Conservation (phyloP, 2,329 filamentous ascomycete species). For the Juglanconis oblonga region DNA sequence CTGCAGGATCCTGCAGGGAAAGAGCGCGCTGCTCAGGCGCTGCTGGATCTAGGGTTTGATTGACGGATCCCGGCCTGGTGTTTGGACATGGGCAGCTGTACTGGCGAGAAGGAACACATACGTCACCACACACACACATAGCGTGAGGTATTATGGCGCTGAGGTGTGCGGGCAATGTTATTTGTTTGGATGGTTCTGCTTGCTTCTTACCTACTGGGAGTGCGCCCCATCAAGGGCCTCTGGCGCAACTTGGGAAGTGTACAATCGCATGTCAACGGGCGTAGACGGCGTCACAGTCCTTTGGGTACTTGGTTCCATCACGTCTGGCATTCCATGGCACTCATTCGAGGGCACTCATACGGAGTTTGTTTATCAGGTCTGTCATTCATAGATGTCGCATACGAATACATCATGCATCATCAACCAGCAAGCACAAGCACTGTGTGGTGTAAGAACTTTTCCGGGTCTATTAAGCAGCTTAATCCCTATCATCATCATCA, state of each 20-base stretch:
- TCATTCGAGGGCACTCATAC: neutral
- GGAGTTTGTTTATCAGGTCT: neutral
- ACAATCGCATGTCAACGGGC: neutral
- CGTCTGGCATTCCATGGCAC: no score
- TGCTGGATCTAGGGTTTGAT: no score
- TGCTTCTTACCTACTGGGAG: no score
- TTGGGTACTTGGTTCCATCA: neutral
- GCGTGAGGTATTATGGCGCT: neutral
- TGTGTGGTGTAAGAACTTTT: conserved; percentile 15
- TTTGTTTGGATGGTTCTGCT: no score
- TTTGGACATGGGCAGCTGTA: no score
- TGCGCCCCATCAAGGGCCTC: neutral
- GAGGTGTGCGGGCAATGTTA: no score
- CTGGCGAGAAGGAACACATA: no score
- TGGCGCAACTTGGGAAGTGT: neutral
- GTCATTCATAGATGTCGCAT: neutral
- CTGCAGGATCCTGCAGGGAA: no score
- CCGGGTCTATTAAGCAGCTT: conserved; percentile 17
- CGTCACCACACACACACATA: no score
- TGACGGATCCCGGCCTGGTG: no score
- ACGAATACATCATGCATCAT: neutral
- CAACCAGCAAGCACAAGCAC: neutral
- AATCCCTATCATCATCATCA: conserved; percentile 8
- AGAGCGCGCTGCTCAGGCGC: no score
- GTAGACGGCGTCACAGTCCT: neutral